Base-by-base conservation (phyloP, 1,139 yeast species). In the Nakaseomyces delphensis region DNA sequence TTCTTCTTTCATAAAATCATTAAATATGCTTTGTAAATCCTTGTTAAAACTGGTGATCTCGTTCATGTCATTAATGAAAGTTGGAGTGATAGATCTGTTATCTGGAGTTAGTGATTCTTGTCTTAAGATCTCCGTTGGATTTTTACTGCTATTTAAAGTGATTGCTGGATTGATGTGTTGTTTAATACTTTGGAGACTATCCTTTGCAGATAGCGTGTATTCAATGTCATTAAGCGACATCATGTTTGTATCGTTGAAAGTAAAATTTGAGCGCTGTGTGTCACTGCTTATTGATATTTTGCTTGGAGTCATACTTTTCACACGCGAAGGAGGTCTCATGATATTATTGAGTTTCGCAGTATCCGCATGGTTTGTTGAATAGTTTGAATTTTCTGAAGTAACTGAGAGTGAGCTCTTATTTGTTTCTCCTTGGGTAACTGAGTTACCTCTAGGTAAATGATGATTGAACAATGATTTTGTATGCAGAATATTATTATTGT, bases 1-100 rank as follows among this genome's bases (percentile, higher is more conserved):
- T 16, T 40, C 39, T 21, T 37, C 38, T 29, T 40, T 40, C 36
- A 40, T 29, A 23, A 28, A 40, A 15, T 40, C 36, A 29, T 29
- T 36, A 14, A 40, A 36, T 7, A 40, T 40, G 11, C 40, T 14
- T 40, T 40, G 43, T 8, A 40, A n/a, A 40, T 40, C 39, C 28
- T 29, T 36, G 11, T 36, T 40, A 23, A 40, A 36, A 9, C 24
- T 36, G 10, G 33, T 28, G 23, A 40, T 33, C n/a, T 33, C 37
- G 18, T 33, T 33, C 27, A 33, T 33, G 4, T 33, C 37, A 14
- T 13, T 33, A n/a, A 33, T 20, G 18, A 20, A 33, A 7, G 25
- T 13, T 14, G 37, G 37, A 6, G 37, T 33, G 21, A 33, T 21
- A 1, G 37, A 33, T 20, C 27, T 20, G 16, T 20, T 33, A 21